These are phyloP conservation scores for Chaetomium fimeti DNA, from an alignment of 495 filamentous ascomycete species.

Conservation along the genomic window DNA sequence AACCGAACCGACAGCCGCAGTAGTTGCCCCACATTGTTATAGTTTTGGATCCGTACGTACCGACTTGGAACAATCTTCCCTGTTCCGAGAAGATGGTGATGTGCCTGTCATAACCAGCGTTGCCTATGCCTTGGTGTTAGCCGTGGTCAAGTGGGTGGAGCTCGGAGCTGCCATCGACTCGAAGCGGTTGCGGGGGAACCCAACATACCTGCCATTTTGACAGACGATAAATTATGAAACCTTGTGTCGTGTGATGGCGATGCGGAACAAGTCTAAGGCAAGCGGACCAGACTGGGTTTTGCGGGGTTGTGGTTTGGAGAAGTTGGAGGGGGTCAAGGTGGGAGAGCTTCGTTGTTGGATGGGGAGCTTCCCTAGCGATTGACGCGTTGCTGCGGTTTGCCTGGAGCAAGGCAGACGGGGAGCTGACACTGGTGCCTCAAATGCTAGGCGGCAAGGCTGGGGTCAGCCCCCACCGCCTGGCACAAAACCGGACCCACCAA, in stretches of 20 bases:
- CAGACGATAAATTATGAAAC: conserved; percentile 20
- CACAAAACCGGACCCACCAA: neutral
- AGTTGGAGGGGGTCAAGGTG: conserved; percentile 25
- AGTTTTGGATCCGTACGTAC: conserved; percentile 56
- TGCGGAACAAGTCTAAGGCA: neutral
- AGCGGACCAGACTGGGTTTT: neutral
- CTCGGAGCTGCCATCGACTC: conserved; percentile 24
- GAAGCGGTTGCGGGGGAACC: conserved; percentile 24
- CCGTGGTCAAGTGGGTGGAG: conserved; percentile 26
- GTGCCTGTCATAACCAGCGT: conserved; percentile 94
- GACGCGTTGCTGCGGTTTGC: conserved; percentile 46
- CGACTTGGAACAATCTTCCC: conserved; percentile 97
- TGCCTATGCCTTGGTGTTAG: conserved; percentile 58
- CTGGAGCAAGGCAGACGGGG: conserved; percentile 37
- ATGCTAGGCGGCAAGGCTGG: conserved; percentile 18
- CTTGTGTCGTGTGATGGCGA: conserved; percentile 4
- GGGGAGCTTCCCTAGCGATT: conserved; percentile 30
- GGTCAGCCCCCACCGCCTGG: neutral
- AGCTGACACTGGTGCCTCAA: conserved; percentile 24
- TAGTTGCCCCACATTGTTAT: neutral
- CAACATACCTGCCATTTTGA: conserved; percentile 50
- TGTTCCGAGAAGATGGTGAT: conserved; percentile 99
- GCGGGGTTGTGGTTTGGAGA: conserved; percentile 14
- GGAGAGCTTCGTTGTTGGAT: conserved; percentile 36
- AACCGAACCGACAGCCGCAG: neutral